Base-by-base conservation (phyloP, 495 filamentous ascomycete species). In the Pseudoneurospora amorphoporcata region DNA sequence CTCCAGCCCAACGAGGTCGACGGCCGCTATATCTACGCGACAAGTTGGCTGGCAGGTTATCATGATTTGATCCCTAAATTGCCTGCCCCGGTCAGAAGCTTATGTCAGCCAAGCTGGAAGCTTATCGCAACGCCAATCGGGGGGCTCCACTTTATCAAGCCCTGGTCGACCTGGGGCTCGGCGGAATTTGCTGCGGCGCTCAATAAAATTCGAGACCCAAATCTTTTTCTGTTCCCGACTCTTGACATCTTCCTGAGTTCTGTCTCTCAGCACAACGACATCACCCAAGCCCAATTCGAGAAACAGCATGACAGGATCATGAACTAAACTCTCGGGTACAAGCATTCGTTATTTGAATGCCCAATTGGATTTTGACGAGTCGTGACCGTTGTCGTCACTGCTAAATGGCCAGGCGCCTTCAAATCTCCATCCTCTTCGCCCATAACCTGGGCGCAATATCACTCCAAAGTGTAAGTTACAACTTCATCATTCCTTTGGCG, bases 391-490 rank as follows among this genome's bases (percentile, higher is more conserved):
- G 8, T 65, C 8, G 53, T 32, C 53, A 17, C 53, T 65, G 53
- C 19, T 37, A 29, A 65, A 65, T 65, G 53, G 53, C 53, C 14
- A 65, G 53, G 53, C 29, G 53, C 53, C 29, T 65, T 65, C 29
- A 35, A 19, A 17, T 32, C 47, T 12, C 42, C 3, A 6, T 70
- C 37, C 1, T 37, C 68, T 4, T 45, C 35, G 68, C 70, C 68
- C 61, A 47, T 40, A 35, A 42, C 53, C 32, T 74, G 70, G 73
- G 78, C 74, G 71, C 39, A 76, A 73, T 72, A 74, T 78, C 72
- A 71, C 74, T 42, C 68, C 69, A 58, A n/a, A 69, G 68, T 69
- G 80, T 81, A 73, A 78, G 80, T 78, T 12, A 23, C 39, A 16
- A 29, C 68, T 43, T 43, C 45, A 65, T 69, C 72, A 69, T 35